Percentiles rank a stretch among this genome's conserved stretches.
Conservation (phyloP, 1,139 yeast genomes). For the Candida glucosophila region DNA sequence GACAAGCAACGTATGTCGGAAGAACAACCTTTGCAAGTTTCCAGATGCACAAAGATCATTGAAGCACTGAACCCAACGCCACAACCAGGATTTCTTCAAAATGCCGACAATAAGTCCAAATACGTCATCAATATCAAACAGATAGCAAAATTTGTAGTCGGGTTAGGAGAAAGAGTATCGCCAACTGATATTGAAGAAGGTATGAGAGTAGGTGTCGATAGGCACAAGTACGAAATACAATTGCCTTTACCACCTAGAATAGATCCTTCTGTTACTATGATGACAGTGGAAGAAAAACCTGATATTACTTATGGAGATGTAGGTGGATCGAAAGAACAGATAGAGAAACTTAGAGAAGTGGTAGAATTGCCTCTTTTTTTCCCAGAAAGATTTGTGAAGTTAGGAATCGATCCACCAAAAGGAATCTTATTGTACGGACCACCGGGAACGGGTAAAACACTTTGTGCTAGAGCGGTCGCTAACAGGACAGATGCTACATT, state of each 20-base stretch:
- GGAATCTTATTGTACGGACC: slow-evolving; percentile 95
- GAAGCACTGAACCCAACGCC: slow-evolving; percentile 42
- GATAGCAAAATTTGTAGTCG: slow-evolving; percentile 95
- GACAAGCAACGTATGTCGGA: slow-evolving; percentile 89
- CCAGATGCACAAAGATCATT: slow-evolving; percentile 95
- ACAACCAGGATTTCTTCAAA: slow-evolving; percentile 30
- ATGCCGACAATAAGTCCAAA: slow-evolving; percentile 78
- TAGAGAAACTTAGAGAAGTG: slow-evolving; percentile 93
- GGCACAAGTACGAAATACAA: slow-evolving; percentile 94
- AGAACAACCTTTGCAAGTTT: slow-evolving; percentile 96
- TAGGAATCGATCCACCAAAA: slow-evolving; percentile 98
- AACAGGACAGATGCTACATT: slow-evolving; percentile 98
- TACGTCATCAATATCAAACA: slow-evolving; percentile 96
- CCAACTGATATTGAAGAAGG: slow-evolving; percentile 99
- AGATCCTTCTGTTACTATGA: slow-evolving; percentile 98
- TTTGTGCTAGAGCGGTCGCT: slow-evolving; percentile 98
- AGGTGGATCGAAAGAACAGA: slow-evolving; percentile 97
- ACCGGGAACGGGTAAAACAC: slow-evolving; percentile 97
- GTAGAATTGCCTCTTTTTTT: slow-evolving; percentile 91
- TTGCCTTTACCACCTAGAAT: slow-evolving; percentile 95
- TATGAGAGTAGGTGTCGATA: slow-evolving; percentile 98
- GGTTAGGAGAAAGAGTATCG: slow-evolving; percentile 90
- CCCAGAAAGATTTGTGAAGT: slow-evolving; percentile 91
- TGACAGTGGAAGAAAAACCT: slow-evolving; percentile 99
- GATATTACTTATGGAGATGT: slow-evolving; percentile 86